These are phyloP conservation scores for Monilinia laxa DNA, from an alignment of 2,329 filamentous ascomycete species.

Conservation along the genomic window DNA sequence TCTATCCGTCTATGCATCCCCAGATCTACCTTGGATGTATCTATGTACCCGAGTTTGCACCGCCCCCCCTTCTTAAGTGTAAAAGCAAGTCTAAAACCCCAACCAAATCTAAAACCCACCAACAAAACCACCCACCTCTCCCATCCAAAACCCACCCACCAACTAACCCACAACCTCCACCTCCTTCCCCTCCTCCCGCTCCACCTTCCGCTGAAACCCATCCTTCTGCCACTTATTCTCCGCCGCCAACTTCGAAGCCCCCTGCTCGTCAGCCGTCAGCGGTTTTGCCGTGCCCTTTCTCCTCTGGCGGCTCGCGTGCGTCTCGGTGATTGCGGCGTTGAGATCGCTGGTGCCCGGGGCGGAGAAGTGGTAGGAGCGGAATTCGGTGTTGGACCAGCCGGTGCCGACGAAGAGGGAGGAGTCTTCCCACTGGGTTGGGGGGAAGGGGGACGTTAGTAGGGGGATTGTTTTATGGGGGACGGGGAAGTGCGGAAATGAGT, in stretches of 20 bases:
- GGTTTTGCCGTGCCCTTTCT: slow-evolving; percentile 32
- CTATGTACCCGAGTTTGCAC: background rate
- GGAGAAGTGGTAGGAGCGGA: slow-evolving; percentile 35
- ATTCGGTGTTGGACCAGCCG: slow-evolving; percentile 40
- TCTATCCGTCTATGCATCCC: background rate
- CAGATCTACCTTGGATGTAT: background rate
- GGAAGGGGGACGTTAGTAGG: background rate
- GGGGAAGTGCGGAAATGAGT: too few relatives aligned
- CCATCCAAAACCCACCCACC: too few relatives aligned
- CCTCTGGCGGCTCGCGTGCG: slow-evolving; percentile 32
- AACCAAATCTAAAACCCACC: background rate
- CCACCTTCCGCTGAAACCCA: slow-evolving; percentile 15
- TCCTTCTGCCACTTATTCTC: slow-evolving; percentile 25
- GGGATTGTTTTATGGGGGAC: too few relatives aligned
- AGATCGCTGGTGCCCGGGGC: slow-evolving; percentile 27
- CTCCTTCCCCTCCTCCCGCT: background rate
- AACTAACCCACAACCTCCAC: background rate
- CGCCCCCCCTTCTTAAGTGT: background rate
- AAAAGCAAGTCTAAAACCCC: background rate
- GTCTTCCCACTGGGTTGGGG: slow-evolving; percentile 47
- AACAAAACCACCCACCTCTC: too few relatives aligned
- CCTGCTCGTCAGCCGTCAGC: slow-evolving; percentile 36
- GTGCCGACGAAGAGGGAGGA: slow-evolving; percentile 35
- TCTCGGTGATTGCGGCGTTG: slow-evolving; percentile 31
- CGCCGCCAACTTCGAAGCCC: slow-evolving; percentile 30